These are phyloP conservation scores for Ceratopteris richardii DNA, from an alignment of 75 land plant genomes.

Conservation along the genomic window DNA sequence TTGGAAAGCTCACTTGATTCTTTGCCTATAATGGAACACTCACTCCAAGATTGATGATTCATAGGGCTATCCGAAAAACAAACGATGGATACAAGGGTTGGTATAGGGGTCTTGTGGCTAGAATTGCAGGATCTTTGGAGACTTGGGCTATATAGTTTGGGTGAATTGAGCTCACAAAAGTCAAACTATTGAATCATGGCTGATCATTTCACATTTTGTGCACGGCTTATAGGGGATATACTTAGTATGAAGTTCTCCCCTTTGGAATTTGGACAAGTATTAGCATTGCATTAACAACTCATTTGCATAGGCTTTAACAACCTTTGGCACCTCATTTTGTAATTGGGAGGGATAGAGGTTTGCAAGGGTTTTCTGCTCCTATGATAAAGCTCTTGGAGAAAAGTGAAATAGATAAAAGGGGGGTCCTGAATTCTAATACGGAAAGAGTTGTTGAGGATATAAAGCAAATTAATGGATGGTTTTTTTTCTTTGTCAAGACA, in stretches of 20 bases:
- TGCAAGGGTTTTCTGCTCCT: constrained; percentile 59
- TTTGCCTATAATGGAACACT: too few relatives aligned
- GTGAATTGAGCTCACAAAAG: too few relatives aligned
- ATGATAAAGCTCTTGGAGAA: constrained; percentile 70
- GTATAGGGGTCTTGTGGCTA: too few relatives aligned
- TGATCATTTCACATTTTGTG: too few relatives aligned
- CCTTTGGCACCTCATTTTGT: constrained; percentile 69
- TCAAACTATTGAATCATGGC: too few relatives aligned
- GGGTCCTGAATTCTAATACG: constrained; percentile 45
- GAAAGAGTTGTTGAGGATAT: constrained; percentile 77
- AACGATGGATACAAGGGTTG: too few relatives aligned
- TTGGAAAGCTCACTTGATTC: too few relatives aligned
- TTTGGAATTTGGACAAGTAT: constrained; percentile 27
- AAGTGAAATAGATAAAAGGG: constrained; percentile 64
- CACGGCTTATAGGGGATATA: too few relatives aligned
- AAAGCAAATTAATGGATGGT: constrained; percentile 64
- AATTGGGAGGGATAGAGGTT: constrained; percentile 56
- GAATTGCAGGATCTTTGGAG: too few relatives aligned
- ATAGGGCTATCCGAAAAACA: too few relatives aligned
- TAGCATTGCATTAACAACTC: constrained; percentile 35
- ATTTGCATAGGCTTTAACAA: constrained; percentile 40
- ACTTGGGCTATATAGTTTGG: too few relatives aligned
- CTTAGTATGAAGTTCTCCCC: constrained; percentile 56
- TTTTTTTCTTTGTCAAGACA: constrained; percentile 52
- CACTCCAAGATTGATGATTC: too few relatives aligned